Percentiles rank a stretch among this genome's conserved stretches.
These are phyloP conservation scores for Neoscytalidium dimidiatum DNA, from an alignment of 2,329 filamentous ascomycete genomes.

Conservation along the genomic window DNA sequence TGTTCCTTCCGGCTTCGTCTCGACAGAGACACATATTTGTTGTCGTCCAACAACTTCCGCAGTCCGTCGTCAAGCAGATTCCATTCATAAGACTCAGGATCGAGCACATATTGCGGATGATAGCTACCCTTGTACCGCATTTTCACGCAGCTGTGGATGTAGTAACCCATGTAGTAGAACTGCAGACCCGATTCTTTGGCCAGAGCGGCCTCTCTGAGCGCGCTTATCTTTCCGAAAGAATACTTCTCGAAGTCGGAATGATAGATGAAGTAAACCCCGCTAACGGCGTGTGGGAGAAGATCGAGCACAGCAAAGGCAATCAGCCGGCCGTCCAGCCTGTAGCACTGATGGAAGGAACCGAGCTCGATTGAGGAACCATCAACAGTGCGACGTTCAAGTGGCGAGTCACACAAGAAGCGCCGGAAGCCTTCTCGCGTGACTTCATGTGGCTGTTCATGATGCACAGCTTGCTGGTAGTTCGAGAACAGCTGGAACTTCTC, in stretches of 20 bases:
- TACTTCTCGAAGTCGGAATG: conserved; percentile 71
- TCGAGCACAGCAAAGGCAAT: conserved; percentile 78
- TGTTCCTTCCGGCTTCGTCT: conserved; percentile 30
- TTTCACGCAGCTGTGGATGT: conserved; percentile 78
- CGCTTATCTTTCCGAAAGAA: conserved; percentile 74
- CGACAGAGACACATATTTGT: conserved; percentile 55
- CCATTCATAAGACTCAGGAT: conserved; percentile 67
- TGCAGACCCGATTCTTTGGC: conserved; percentile 69
- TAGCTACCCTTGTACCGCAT: conserved; percentile 87
- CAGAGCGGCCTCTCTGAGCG: conserved; percentile 70
- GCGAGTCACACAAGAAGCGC: conserved; percentile 73
- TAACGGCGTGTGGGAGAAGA: conserved; percentile 73
- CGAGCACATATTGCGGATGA: conserved; percentile 71
- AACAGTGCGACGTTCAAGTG: conserved; percentile 54
- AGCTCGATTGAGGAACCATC: conserved; percentile 49
- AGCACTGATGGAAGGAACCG: conserved; percentile 81
- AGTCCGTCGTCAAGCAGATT: conserved; percentile 57
- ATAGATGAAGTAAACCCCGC: conserved; percentile 82
- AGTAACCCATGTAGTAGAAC: conserved; percentile 83
- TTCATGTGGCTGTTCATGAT: conserved; percentile 63
- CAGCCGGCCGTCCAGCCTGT: conserved; percentile 72
- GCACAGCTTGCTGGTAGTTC: conserved; percentile 74
- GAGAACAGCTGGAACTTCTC: conserved; percentile 74
- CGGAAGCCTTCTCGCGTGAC: conserved; percentile 65
- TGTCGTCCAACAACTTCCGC: conserved; percentile 54